phyloP scores from a whole-genome alignment of 1,139 yeast species.

The Suhomyces choctaworum region DNA sequence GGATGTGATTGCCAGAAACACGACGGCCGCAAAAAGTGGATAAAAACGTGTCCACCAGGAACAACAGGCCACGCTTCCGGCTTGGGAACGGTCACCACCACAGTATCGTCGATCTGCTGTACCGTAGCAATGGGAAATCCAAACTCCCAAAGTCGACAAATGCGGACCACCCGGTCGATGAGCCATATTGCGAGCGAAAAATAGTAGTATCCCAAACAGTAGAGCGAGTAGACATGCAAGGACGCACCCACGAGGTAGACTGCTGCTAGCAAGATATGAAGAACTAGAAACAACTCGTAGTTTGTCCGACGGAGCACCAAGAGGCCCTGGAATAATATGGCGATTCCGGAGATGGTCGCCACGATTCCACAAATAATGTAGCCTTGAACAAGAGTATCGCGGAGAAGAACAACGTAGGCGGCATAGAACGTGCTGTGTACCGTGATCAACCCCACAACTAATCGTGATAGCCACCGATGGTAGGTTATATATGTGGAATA shows the following conservation, averaged over 20 bases:
- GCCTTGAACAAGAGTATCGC: constrained; percentile 15
- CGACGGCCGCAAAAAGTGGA: constrained; percentile 52
- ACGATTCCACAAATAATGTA: constrained; percentile 33
- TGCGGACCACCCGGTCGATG: constrained; percentile 42
- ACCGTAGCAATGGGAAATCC: constrained; percentile 43
- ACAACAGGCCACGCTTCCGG: constrained; percentile 44
- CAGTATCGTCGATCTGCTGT: constrained; percentile 37
- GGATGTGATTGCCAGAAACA: constrained; percentile 77
- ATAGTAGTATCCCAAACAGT: constrained; percentile 40
- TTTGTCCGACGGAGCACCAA: constrained; percentile 39
- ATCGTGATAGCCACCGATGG: constrained; percentile 62
- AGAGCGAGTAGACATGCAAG: constrained; percentile 40
- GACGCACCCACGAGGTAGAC: constrained; percentile 45
- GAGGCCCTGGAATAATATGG: constrained; percentile 38
- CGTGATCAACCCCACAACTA: constrained; percentile 38
- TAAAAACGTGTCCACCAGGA: constrained; percentile 67
- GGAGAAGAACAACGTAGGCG: constrained; percentile 12
- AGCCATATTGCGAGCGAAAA: constrained; percentile 46
- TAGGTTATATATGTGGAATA: constrained; percentile 57
- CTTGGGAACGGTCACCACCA: constrained; percentile 41
- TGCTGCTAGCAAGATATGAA: constrained; percentile 45
- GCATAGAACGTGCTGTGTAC: constrained; percentile 43
- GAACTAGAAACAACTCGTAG: constrained; percentile 44
- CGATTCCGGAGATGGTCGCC: constrained; percentile 32
- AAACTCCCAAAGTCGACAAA: constrained; percentile 33